These are phyloP conservation scores for Ophiostoma tasmaniense DNA, from an alignment of 2,329 filamentous ascomycete genomes.

Conservation along the genomic window DNA sequence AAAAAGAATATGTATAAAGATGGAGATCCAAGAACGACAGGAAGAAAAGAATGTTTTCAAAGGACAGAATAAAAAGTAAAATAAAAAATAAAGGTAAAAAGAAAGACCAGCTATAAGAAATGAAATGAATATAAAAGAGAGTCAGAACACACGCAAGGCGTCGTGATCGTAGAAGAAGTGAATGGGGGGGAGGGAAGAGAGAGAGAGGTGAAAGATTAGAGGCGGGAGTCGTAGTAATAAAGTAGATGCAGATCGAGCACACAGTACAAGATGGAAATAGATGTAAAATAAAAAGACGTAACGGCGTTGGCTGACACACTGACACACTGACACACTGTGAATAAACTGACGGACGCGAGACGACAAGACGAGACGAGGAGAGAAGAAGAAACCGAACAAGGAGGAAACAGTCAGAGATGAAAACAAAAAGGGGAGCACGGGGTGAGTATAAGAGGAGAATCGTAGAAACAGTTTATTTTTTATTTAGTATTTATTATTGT, in stretches of 20 bases:
- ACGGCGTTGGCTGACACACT: background rate
- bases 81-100: slow-evolving; percentile 17
- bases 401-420: background rate
- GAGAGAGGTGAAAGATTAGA: background rate
- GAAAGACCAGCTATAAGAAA: slow-evolving; percentile 9
- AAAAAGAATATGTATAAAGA: slow-evolving; percentile 26
- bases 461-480: background rate
- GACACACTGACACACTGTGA: background rate
- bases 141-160: slow-evolving; percentile 29
- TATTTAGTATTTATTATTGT: no score
- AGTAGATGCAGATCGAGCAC: background rate
- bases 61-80: slow-evolving; percentile 33
- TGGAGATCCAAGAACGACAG: background rate
- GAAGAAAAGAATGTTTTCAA: background rate
- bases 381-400: background rate
- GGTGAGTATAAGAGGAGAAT: background rate
- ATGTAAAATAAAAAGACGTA: no score
- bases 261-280: background rate
- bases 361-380: background rate
- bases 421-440: slow-evolving; percentile 8
- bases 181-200: background rate
- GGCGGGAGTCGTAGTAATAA: background rate
- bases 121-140: slow-evolving; percentile 8
- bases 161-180: slow-evolving; percentile 20
- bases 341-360: background rate